These are phyloP conservation scores for Yarrowia deformans DNA, from an alignment of 805 yeast species.

Conservation along the genomic window DNA sequence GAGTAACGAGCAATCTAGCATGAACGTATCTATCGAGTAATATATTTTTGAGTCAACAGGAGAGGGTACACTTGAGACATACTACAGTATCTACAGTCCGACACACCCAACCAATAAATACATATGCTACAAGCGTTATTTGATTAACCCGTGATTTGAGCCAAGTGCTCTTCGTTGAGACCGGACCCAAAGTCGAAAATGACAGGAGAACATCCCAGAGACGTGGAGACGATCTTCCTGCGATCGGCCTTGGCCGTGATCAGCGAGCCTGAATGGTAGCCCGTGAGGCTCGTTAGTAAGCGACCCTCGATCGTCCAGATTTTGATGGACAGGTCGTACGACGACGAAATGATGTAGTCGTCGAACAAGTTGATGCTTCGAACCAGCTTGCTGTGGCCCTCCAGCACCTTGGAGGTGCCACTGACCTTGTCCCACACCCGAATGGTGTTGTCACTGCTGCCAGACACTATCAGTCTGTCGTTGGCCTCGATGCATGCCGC, in stretches of 20 bases:
- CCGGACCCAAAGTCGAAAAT: conserved; percentile 49
- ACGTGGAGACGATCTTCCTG: conserved; percentile 49
- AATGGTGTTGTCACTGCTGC: conserved; percentile 85
- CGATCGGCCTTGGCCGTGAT: conserved; percentile 49
- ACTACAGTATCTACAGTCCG: too few relatives aligned
- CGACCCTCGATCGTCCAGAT: conserved; percentile 50
- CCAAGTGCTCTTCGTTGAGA: conserved; percentile 44
- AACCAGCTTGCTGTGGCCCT: conserved; percentile 86
- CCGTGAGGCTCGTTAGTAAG: conserved; percentile 45
- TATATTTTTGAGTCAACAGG: conserved; percentile 6
- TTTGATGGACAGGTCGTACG: conserved; percentile 51
- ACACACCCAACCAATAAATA: conserved; percentile 10
- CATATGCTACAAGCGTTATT: conserved; percentile 9
- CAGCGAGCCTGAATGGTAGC: conserved; percentile 50
- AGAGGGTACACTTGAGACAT: neutral
- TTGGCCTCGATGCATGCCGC: conserved; percentile 81
- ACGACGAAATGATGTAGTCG: conserved; percentile 49
- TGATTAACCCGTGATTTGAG: conserved; percentile 6
- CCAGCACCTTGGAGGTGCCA: conserved; percentile 72
- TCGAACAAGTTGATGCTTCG: conserved; percentile 55
- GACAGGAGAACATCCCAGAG: conserved; percentile 49
- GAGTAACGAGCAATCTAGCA: conserved; percentile 23
- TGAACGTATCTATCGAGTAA: conserved; percentile 24
- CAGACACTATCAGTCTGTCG: conserved; percentile 74
- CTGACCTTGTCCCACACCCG: conserved; percentile 85